A percentile compares a stretch with the other conserved stretches of the same genome.
These are phyloP conservation scores for Leptosphaerulina australis DNA, from an alignment of 2,329 filamentous ascomycete species.

Conservation along the genomic window DNA sequence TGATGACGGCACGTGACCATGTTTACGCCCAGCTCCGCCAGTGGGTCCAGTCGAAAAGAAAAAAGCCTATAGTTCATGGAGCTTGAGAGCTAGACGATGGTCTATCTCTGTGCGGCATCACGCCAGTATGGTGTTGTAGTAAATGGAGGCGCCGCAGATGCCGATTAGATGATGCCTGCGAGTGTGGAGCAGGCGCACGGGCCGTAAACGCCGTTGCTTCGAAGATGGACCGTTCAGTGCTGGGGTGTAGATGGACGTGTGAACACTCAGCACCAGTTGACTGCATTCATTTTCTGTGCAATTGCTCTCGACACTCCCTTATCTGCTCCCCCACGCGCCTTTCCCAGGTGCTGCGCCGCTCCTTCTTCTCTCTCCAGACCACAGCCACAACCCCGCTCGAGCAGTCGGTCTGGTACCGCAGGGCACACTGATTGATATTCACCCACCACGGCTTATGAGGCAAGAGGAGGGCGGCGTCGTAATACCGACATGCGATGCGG, in stretches of 20 bases:
- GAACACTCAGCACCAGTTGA: slow-evolving; percentile 5
- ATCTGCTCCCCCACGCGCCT: slow-evolving; percentile 16
- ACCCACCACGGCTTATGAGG: slow-evolving; percentile 42
- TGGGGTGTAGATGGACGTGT: slow-evolving; percentile 8
- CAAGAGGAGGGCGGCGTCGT: slow-evolving; percentile 38
- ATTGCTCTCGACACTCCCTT: slow-evolving; percentile 18
- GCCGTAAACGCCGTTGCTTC: slow-evolving; percentile 5
- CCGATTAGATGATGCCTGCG: slow-evolving; percentile 3
- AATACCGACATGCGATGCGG: slow-evolving; percentile 47
- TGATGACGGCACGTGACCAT: slow-evolving; percentile 37
- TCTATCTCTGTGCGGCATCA: slow-evolving; percentile 28
- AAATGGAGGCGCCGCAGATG: slow-evolving; percentile 11
- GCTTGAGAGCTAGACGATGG: slow-evolving; percentile 15
- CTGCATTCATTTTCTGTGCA: slow-evolving; percentile 15
- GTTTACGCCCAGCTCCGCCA: slow-evolving; percentile 19
- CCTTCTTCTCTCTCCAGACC: slow-evolving; percentile 18
- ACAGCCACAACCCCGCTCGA: slow-evolving; percentile 26
- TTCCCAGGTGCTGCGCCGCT: slow-evolving; percentile 17
- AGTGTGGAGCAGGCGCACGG: slow-evolving; percentile 13
- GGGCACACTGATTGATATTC: slow-evolving; percentile 24
- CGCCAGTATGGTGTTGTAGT: slow-evolving; percentile 32
- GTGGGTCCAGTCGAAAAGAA: slow-evolving; percentile 17
- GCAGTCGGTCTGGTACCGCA: slow-evolving; percentile 22
- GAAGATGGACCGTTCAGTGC: slow-evolving; percentile 2
- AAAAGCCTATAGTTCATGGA: slow-evolving; percentile 16